phyloP scores from a whole-genome alignment of 2,329 filamentous ascomycete species.

The Amesomyces nigricolor region DNA sequence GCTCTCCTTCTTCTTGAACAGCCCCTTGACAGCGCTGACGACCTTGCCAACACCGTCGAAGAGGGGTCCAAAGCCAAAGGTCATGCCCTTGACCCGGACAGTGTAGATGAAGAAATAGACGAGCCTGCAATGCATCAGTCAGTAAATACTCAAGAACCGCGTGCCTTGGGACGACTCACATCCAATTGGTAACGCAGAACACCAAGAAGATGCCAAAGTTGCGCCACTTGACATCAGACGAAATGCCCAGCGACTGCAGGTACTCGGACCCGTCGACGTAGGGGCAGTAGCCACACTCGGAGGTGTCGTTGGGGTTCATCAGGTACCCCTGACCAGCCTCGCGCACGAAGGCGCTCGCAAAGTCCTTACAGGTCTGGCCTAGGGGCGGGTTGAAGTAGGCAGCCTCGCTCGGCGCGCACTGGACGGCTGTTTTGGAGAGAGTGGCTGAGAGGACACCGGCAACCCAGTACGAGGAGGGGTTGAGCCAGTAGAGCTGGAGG shows the following conservation, averaged over 20 bases:
- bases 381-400: conserved; percentile 55
- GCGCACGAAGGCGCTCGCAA: conserved; percentile 48
- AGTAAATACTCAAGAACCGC: not conserved
- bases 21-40: conserved; percentile 14
- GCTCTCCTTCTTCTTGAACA: conserved; percentile 5
- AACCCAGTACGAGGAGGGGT: conserved; percentile 62
- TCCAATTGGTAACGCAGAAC: conserved; percentile 59
- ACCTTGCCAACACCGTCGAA: conserved; percentile 18
- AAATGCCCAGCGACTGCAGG: conserved; percentile 53
- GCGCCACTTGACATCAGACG: conserved; percentile 57
- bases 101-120: conserved; percentile 31
- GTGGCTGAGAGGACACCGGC: conserved; percentile 55
- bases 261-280: conserved; percentile 57
- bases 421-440: conserved; percentile 49
- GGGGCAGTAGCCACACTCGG: conserved; percentile 61
- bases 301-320: conserved; percentile 48
- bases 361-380: conserved; percentile 54
- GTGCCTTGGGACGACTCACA: conserved; percentile 27
- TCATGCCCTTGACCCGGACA: conserved; percentile 27
- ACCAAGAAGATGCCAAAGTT: conserved; percentile 60
- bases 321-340: conserved; percentile 55
- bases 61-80: conserved; percentile 27
- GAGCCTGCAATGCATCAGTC: conserved; percentile 16
- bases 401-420: conserved; percentile 51
- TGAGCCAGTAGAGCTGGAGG: conserved; percentile 56